Evolutionary conservation across 2,329 filamentous ascomycete species (phyloP).

Genomic region (Fusarium luffae): DNA sequence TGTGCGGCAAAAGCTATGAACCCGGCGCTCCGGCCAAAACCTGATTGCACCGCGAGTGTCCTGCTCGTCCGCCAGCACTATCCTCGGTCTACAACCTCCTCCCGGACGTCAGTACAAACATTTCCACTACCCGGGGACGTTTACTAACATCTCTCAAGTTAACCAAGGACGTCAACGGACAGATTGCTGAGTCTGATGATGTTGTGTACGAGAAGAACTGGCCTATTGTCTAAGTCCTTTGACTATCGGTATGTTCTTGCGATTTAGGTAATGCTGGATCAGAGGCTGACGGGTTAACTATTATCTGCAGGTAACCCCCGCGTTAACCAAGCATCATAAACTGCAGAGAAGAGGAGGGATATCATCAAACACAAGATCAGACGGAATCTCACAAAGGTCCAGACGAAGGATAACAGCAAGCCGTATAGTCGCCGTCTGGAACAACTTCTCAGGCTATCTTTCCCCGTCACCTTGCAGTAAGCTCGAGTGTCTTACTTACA

Average conservation of each 20-base stretch:
- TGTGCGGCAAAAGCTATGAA: too few relatives aligned
- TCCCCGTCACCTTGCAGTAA: neutral
- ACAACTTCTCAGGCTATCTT: neutral
- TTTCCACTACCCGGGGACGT: too few relatives aligned
- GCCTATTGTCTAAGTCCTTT: neutral
- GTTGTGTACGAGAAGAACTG: neutral
- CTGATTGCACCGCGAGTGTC: too few relatives aligned
- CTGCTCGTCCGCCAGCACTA: too few relatives aligned
- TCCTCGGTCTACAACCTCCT: too few relatives aligned
- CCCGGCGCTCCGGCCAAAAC: too few relatives aligned
- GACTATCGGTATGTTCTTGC: neutral
- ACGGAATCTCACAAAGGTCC: neutral
- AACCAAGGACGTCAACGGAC: too few relatives aligned
- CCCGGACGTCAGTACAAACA: too few relatives aligned
- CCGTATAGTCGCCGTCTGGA: neutral
- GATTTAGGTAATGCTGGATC: neutral
- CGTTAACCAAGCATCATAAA: neutral
- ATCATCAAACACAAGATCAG: neutral
- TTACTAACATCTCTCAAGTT: neutral
- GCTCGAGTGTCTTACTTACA: neutral
- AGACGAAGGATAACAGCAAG: neutral
- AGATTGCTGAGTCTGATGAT: accelerated
- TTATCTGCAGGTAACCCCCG: neutral
- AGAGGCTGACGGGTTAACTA: neutral
- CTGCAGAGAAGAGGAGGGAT: neutral